Evolutionary conservation across 2,329 filamentous ascomycete genomes (phyloP), one percentile per base, ranked within the genome.

Genomic region (Ascosphaera aggregata): DNA sequence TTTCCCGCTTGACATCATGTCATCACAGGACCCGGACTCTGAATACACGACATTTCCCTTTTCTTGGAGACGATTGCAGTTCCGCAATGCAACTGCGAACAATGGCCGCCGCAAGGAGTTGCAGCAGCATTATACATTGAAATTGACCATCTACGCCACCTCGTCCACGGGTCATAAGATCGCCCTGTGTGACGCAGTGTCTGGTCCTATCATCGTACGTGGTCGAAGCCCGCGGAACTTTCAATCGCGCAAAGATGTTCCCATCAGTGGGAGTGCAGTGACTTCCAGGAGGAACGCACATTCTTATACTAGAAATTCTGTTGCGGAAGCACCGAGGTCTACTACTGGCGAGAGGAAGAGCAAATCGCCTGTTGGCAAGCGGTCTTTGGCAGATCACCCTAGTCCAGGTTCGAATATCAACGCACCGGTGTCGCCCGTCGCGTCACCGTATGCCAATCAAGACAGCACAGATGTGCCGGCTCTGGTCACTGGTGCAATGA

Each of bases 161-260:
- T 61, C 95, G 38, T 70, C 80, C 1, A 89, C 81, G 43, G 82
- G 82, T n/a, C 68, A 67, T 24, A 92, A 85, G 55, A 69, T 82
- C 24, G 69, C 81, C 5, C 67, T 94, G 39, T 79, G 78, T 39
- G 85, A 94, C 57, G 74, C 82, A 13, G 76, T 76, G 20, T 94
- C 86, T 0, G 79, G 82, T 1, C 81, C 86, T 2, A 86, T 95
- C 48, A 91, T 95, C 40, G 86, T 95, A 20, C 77, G 86, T 43
- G 86, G 86, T 27, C 72, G 86, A 49, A 94, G 85, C 56, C 86
- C 86, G 3, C 71, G 86, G 30, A 95, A 95, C 57, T 95, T 95
- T 56, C 84, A 92, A 56, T 79, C 84, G 8, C 70, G 86, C 39
- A 94, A 93, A 56, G 86, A 95, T 55, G 78, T 93, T 43, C 84